Conservation (phyloP, 768 basidiomycete genomes). For the Hebeloma cylindrosporum region DNA sequence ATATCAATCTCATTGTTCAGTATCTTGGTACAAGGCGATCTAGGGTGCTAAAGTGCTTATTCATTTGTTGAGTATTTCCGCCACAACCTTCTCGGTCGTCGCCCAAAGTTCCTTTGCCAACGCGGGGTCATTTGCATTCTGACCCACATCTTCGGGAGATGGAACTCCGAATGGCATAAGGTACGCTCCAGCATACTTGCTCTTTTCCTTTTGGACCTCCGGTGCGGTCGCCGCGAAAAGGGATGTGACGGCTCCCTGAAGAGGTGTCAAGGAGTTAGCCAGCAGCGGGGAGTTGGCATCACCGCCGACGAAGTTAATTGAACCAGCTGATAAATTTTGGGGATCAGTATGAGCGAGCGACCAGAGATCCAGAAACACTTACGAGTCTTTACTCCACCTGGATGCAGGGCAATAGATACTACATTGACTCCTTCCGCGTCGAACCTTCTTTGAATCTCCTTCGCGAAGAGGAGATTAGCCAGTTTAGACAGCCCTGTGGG, state of each 20-base stretch:
- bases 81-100: background rate
- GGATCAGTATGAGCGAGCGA: background rate
- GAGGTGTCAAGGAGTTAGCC: too few species aligned
- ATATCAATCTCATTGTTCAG: too few species aligned
- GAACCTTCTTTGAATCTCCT: slow-evolving; percentile 1
- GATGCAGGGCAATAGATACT: background rate
- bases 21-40: too few species aligned
- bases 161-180: background rate
- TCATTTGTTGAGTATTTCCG: too few species aligned
- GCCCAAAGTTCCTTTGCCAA: background rate
- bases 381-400: background rate
- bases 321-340: background rate
- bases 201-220: background rate
- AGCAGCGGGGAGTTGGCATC: too few species aligned
- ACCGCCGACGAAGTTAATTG: background rate
- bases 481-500: background rate
- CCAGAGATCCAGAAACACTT: background rate
- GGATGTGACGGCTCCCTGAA: background rate
- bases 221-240: background rate
- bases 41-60: too few species aligned
- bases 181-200: background rate
- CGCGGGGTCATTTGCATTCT: background rate
- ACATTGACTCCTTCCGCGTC: background rate
- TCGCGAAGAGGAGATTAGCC: slow-evolving; percentile 1
- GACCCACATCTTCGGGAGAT: background rate